A percentile compares a stretch with the other conserved stretches of the same genome.
phyloP scores from a whole-genome alignment of 176 grass and related monocot genomes.

The Hsuehochloa calcarea region DNA sequence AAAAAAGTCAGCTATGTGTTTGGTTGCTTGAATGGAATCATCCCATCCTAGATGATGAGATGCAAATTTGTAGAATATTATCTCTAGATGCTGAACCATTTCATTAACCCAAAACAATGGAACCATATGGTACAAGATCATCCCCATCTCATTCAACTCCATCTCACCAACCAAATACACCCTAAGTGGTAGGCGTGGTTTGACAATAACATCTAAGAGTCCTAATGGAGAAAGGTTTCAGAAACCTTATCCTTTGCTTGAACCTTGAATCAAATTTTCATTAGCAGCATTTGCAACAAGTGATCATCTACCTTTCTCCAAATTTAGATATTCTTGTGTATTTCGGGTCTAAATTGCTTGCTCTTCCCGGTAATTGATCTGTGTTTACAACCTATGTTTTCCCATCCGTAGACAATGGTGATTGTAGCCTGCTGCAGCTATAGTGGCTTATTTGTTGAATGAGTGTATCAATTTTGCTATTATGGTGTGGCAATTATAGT shows the following conservation, averaged over 20 bases:
- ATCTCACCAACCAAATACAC: no score
- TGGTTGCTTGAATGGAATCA: no score
- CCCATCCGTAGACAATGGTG: background rate
- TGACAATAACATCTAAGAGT: background rate
- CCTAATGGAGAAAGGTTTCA: background rate
- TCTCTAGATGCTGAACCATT: no score
- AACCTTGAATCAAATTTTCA: background rate
- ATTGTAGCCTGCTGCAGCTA: background rate
- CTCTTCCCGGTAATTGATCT: background rate
- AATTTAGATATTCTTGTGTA: background rate
- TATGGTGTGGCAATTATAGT: background rate
- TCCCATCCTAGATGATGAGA: no score
- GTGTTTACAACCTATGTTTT: background rate
- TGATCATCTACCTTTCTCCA: no score
- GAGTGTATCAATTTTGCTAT: background rate
- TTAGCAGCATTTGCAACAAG: no score
- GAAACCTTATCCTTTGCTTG: background rate
- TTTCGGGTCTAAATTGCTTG: background rate
- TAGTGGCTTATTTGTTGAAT: background rate
- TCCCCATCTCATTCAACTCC: no score
- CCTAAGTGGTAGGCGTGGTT: background rate
- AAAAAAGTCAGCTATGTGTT: no score
- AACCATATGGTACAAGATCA: no score
- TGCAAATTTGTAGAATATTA: no score
- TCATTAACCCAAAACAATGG: no score